Base-by-base conservation (phyloP, 2,329 filamentous ascomycete species). In the Trichoderma brevicompactum region DNA sequence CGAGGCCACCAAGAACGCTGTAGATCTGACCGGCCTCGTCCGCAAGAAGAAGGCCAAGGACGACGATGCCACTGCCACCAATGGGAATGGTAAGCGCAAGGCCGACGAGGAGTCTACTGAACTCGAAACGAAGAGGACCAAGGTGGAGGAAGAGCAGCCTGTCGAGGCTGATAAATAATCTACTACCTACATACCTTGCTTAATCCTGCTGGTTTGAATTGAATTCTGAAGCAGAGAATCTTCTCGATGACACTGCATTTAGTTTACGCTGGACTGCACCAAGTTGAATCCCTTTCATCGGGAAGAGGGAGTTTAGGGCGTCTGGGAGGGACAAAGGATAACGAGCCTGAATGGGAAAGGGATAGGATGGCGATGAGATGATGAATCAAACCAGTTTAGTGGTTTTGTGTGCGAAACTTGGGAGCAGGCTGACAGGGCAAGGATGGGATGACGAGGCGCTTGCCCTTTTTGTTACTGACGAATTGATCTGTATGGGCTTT, bases 1-100 rank as follows among this genome's bases (percentile, higher is more conserved):
- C 52, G 89, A 93, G 73, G 91, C 89, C 34, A 91, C 88, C 71
- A 89, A 89, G 78, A 84, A 81, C 7, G 92, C 92, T 7, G 92
- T 85, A 15, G 91, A 95, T 73, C 79, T 96, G 13, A 87, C 85
- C 0, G 85, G 88, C n/a, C 80, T 94, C 52, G 89, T 94, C 49
- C 87, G 89, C 71, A 94, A 89, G 73, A 93, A 89, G 74, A 87
- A 87, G 76, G 71, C 74, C 68, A 80, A 81, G 72, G 76, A 73
- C 53, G 71, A 73, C 8, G 69, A 65, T 40, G 49, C 36, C 17
- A 36, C 38, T 9, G 38, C 28, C 46, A 28, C 17, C 9, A 64
- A 56, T 32, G 52, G 52, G 72, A 85, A 87, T 62, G 68, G 73
- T 52, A 79, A 74, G 74, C 72, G 70, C 44, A 79, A 79, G 66